Evolutionary conservation across 768 basidiomycete genomes (phyloP).

Genomic region (Pleurotus tuoliensis): DNA sequence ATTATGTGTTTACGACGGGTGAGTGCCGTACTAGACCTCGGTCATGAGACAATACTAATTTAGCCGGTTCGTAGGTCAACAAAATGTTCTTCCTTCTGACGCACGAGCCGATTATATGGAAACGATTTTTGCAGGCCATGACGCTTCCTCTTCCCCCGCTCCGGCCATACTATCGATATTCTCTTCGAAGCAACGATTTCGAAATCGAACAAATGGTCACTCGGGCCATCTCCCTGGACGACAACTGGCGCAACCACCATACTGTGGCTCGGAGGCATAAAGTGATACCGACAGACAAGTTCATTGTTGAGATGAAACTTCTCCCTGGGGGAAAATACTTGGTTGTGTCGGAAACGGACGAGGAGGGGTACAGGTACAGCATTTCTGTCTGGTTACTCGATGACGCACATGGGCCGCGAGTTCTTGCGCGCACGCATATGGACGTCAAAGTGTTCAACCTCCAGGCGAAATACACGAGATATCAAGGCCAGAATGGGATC

Average conservation of each 20-base stretch:
- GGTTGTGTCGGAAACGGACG: constrained; percentile 53
- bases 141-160: constrained; percentile 56
- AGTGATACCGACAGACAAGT: constrained; percentile 27
- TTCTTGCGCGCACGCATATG: constrained; percentile 47
- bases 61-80: constrained; percentile 39
- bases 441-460: constrained; percentile 51
- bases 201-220: constrained; percentile 58
- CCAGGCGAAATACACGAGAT: constrained; percentile 56
- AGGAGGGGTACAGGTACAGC: constrained; percentile 38
- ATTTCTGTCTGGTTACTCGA: constrained; percentile 56
- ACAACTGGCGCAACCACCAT: constrained; percentile 48
- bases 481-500: constrained; percentile 41
- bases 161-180: constrained; percentile 53
- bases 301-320: constrained; percentile 49
- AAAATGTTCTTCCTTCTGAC: constrained; percentile 59
- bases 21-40: constrained; percentile 4
- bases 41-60: too few species aligned
- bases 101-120: constrained; percentile 69
- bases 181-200: constrained; percentile 29
- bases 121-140: constrained; percentile 51
- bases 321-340: constrained; percentile 69
- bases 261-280: constrained; percentile 28
- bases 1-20: constrained; percentile 44
- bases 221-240: constrained; percentile 55
- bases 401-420: constrained; percentile 39